Evolutionary conservation across 2,329 filamentous ascomycete species (phyloP), one percentile per base, ranked within the genome.

Genomic region (Boeremia lycopersici): DNA sequence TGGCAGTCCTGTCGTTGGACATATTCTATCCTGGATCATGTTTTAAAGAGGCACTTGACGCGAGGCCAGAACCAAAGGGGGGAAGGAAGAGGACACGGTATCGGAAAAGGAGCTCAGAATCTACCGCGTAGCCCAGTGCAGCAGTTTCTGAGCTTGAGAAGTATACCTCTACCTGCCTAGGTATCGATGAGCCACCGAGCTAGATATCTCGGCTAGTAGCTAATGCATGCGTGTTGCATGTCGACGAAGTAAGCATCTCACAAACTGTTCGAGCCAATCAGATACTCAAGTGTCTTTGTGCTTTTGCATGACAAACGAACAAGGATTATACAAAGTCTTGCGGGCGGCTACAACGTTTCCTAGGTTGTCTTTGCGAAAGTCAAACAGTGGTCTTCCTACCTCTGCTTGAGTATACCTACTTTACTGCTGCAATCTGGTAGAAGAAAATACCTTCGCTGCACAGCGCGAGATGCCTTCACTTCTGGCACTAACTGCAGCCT

Each of bases 21-120:
- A 26, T 63, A 4, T 76, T 72, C 25, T 74, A 76, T 51, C 74
- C 74, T 4, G 71, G 68, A 3, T 47, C 71, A n/a, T 75, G 74
- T 61, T 74, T 76, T 40, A 63, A 64, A 28, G 71, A 71, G 41
- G 67, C 67, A 3, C 63, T 66, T 40, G 60, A 63, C 39, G 41
- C 42, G 4, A 58, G 50, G 39, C 46, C 31, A 5, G 57, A 44
- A 17, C 47, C 50, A 3, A 28, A 28, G 44, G 36, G 48, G 39
- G 30, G 43, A 6, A 41, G 59, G 29, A 31, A 44, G 13, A 52
- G 47, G 33, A 56, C 30, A 4, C 63, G 68, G 39, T 67, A 65
- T 55, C 64, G 70, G 25, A 60, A 42, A 30, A 63, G 47, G 52
- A 61, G 54, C 54, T 54, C 31, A 3, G 43, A 15, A 5, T 46